Percentiles rank a stretch among this genome's conserved stretches.
These are phyloP conservation scores for Gremmenia infestans DNA, from an alignment of 2,329 filamentous ascomycete genomes.

Conservation along the genomic window DNA sequence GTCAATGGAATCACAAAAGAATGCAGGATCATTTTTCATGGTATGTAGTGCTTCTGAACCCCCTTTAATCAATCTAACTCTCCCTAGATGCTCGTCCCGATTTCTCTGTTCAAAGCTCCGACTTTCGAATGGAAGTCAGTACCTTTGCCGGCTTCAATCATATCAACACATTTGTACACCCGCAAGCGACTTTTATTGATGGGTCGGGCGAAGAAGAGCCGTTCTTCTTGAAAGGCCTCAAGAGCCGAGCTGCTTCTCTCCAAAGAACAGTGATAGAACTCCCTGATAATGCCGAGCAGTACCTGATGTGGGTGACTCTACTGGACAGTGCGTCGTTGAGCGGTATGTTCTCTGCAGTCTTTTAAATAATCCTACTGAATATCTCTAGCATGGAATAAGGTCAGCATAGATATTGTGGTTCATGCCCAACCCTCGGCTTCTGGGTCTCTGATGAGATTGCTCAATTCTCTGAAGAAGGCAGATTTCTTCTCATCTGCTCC, in stretches of 20 bases:
- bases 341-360: slow-evolving; percentile 39
- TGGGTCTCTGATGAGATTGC: slow-evolving; percentile 69
- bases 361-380: slow-evolving; percentile 19
- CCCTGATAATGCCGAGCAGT: slow-evolving; percentile 56
- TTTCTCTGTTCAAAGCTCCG: slow-evolving; percentile 62
- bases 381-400: slow-evolving; percentile 65
- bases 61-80: slow-evolving; percentile 8
- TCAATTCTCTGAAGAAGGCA: slow-evolving; percentile 68
- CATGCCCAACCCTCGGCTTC: slow-evolving; percentile 67
- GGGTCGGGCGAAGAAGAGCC: slow-evolving; percentile 59
- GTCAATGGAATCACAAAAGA: slow-evolving; percentile 72
- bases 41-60: slow-evolving; percentile 25
- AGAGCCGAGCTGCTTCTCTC: slow-evolving; percentile 46
- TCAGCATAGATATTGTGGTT: slow-evolving; percentile 76
- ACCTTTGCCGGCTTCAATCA: slow-evolving; percentile 65
- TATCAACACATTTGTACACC: slow-evolving; percentile 68
- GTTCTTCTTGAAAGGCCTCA: slow-evolving; percentile 60
- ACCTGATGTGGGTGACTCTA: slow-evolving; percentile 71
- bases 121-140: slow-evolving; percentile 61
- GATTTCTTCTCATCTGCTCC: slow-evolving; percentile 67
- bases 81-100: slow-evolving; percentile 69
- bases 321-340: slow-evolving; percentile 68
- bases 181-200: slow-evolving; percentile 65
- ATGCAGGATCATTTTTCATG: slow-evolving; percentile 62
- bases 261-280: slow-evolving; percentile 68